These are phyloP conservation scores for Polymyxa betae DNA, from an alignment of 208 protist genomes.

Conservation along the genomic window DNA sequence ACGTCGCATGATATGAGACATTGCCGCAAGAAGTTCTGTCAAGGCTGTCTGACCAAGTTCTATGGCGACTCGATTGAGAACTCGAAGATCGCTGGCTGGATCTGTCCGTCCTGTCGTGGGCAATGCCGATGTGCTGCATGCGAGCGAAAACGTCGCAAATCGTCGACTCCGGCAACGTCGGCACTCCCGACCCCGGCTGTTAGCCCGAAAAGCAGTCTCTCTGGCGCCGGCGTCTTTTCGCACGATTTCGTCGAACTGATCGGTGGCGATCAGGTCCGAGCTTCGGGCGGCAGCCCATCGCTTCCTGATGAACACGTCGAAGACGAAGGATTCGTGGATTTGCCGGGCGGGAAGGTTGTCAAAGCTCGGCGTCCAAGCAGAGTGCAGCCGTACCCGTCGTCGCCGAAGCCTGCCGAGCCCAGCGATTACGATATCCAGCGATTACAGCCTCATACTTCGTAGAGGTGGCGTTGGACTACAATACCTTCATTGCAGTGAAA, in stretches of 20 bases:
- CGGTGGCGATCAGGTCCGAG: background rate
- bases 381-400: background rate
- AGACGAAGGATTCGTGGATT: background rate
- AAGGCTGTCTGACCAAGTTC: background rate
- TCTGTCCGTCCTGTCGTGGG: background rate
- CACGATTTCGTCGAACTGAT: background rate
- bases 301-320: background rate
- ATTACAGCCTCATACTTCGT: background rate
- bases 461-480: background rate
- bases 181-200: no score
- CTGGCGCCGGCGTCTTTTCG: background rate
- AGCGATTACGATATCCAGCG: background rate
- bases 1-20: background rate
- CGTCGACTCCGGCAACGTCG: no score
- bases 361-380: background rate
- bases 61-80: background rate
- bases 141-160: background rate
- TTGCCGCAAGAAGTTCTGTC: background rate
- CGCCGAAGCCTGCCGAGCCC: background rate
- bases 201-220: no score
- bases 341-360: background rate
- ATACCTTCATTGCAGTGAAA: background rate
- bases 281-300: background rate
- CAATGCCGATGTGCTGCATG: background rate
- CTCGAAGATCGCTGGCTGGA: background rate